Conservation (phyloP, 208 protist species). For the Acanthamoeba lugdunensis region DNA sequence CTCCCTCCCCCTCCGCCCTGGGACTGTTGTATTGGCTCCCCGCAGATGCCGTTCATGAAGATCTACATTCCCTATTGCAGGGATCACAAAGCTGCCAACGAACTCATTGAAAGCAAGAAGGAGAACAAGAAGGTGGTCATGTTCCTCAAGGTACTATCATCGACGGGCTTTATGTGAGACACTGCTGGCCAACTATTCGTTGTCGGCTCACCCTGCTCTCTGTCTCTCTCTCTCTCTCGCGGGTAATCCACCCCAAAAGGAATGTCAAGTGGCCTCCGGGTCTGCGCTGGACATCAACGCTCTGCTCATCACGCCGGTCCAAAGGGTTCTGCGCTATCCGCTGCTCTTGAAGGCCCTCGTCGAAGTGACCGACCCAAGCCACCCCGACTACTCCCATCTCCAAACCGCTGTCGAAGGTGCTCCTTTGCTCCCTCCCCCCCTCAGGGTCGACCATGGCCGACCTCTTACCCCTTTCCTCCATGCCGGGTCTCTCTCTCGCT, state of each 20-base stretch:
- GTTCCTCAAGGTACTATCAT: neutral
- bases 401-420: neutral
- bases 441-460: too few relatives aligned
- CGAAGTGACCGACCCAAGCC: neutral
- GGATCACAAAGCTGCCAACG: constrained; percentile 14
- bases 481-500: too few relatives aligned
- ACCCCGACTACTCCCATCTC: neutral
- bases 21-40: too few relatives aligned
- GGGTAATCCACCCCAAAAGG: neutral
- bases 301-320: constrained; percentile 49
- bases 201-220: neutral
- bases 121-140: constrained; percentile 23
- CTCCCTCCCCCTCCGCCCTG: too few relatives aligned
- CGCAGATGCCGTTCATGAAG: constrained; percentile 55
- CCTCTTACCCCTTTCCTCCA: neutral
- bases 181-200: neutral
- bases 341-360: constrained; percentile 24
- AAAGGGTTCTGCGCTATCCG: constrained; percentile 23
- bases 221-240: too few relatives aligned
- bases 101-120: constrained; percentile 29
- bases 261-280: neutral
- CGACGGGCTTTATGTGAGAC: neutral
- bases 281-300: constrained; percentile 42
- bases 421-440: neutral
- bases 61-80: constrained; percentile 43